phyloP scores from a whole-genome alignment of 345 rosid genomes.

The Aurinia saxatilis region DNA sequence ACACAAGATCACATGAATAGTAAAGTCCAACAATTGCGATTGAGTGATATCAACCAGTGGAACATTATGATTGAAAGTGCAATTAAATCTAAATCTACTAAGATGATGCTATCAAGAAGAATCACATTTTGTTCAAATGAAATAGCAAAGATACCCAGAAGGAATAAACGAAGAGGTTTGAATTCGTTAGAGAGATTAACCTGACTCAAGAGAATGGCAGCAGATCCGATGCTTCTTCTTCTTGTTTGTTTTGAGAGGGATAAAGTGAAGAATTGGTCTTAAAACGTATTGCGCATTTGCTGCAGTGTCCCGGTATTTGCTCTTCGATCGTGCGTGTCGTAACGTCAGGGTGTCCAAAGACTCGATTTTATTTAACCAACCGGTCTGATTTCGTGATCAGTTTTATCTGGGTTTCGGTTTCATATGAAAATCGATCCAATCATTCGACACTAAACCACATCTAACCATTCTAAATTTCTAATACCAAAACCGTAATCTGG shows the following conservation, averaged over 20 bases:
- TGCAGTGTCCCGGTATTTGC: slow-evolving; percentile 24
- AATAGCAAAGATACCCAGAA: background rate
- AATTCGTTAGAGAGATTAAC: slow-evolving; percentile 6
- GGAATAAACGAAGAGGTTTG: background rate
- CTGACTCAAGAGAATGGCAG: slow-evolving; percentile 24
- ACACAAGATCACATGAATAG: background rate
- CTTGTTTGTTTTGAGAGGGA: too few relatives aligned
- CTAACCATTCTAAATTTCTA: too few relatives aligned
- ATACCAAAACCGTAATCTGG: too few relatives aligned
- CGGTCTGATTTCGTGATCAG: background rate
- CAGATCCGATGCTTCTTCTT: slow-evolving; percentile 12
- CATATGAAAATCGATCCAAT: too few relatives aligned
- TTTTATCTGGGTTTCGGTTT: background rate
- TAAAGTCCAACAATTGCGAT: background rate
- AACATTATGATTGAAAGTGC: background rate
- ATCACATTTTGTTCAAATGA: background rate
- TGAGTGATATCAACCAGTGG: slow-evolving; percentile 1
- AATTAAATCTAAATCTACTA: too few relatives aligned
- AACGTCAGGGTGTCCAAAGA: background rate
- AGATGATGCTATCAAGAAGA: too few relatives aligned
- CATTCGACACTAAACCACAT: too few relatives aligned
- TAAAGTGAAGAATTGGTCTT: slow-evolving; percentile 34
- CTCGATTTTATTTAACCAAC: background rate
- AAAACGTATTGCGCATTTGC: slow-evolving; percentile 31
- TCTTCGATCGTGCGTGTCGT: slow-evolving; percentile 23